Conservation (phyloP, 805 yeast species). For the Kluyveromyces nonfermentans region DNA sequence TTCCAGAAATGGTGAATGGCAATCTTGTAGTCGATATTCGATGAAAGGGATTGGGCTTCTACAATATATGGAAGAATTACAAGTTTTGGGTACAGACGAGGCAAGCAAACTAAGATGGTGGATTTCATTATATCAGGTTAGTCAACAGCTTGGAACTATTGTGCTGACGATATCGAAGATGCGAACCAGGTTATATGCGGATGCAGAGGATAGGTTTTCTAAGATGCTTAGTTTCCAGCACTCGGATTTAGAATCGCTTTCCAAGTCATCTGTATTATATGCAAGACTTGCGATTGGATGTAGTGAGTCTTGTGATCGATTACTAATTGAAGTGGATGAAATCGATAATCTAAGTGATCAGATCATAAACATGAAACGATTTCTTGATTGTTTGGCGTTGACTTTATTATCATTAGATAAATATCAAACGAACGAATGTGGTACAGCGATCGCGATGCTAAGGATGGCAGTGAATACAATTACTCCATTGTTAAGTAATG, state of each 20-base stretch:
- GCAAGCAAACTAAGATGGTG: not conserved
- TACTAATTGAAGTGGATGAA: not conserved
- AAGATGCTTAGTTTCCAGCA: conserved; percentile 23
- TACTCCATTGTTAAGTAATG: conserved; percentile 4
- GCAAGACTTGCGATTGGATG: conserved; percentile 26
- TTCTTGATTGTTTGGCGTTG: conserved; percentile 18
- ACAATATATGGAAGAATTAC: conserved; percentile 7
- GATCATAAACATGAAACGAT: conserved; percentile 7
- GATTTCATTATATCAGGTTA: conserved; percentile 7
- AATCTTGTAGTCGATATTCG: conserved; percentile 20
- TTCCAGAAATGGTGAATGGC: conserved; percentile 18
- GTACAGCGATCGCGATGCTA: conserved; percentile 25
- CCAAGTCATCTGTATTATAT: conserved; percentile 19
- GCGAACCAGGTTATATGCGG: conserved; percentile 14
- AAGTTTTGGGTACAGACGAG: conserved; percentile 3
- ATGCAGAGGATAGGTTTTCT: conserved; percentile 9
- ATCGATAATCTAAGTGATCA: conserved; percentile 7
- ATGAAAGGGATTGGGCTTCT: conserved; percentile 22
- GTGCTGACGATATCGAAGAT: conserved; percentile 26
- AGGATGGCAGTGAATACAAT: conserved; percentile 13
- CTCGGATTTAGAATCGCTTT: conserved; percentile 20
- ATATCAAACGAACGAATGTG: conserved; percentile 18
- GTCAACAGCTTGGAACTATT: conserved; percentile 24
- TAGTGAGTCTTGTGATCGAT: conserved; percentile 9
- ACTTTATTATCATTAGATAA: conserved; percentile 23